phyloP scores from a whole-genome alignment of 1,139 yeast species.

The Nematodospora anomalae region DNA sequence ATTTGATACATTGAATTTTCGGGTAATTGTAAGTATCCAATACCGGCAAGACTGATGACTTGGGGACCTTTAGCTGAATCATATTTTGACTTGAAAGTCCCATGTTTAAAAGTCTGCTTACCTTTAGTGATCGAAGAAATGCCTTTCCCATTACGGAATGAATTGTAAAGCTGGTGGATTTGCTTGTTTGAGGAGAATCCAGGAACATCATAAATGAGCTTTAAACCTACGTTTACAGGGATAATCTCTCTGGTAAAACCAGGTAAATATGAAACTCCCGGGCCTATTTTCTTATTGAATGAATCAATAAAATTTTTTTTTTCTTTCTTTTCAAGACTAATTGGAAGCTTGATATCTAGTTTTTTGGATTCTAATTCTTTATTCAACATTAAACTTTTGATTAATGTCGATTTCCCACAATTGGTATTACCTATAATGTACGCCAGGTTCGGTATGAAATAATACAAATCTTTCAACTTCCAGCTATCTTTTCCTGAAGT shows the following conservation, averaged over 20 bases:
- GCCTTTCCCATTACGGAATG: conserved; percentile 24
- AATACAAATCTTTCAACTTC: conserved; percentile 42
- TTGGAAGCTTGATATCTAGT: conserved; percentile 12
- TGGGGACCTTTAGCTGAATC: conserved; percentile 44
- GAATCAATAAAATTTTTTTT: conserved; percentile 15
- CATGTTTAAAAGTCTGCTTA: conserved; percentile 30
- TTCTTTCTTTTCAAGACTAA: conserved; percentile 11
- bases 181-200: conserved; percentile 41
- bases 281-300: conserved; percentile 32
- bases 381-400: conserved; percentile 46
- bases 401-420: conserved; percentile 72
- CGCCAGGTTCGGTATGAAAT: conserved; percentile 38
- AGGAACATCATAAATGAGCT: conserved; percentile 53
- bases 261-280: conserved; percentile 53
- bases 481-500: conserved; percentile 54
- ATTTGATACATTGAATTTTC: conserved; percentile 43
- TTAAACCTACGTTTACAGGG: conserved; percentile 31
- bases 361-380: conserved; percentile 16
- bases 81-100: conserved; percentile 37
- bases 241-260: conserved; percentile 55
- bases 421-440: conserved; percentile 74
- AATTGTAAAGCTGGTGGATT: conserved; percentile 32
- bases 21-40: conserved; percentile 49
- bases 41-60: conserved; percentile 59
- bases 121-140: conserved; percentile 43